Base-by-base conservation (phyloP, 1,139 yeast genomes). In the Meyerozyma elateridarum region DNA sequence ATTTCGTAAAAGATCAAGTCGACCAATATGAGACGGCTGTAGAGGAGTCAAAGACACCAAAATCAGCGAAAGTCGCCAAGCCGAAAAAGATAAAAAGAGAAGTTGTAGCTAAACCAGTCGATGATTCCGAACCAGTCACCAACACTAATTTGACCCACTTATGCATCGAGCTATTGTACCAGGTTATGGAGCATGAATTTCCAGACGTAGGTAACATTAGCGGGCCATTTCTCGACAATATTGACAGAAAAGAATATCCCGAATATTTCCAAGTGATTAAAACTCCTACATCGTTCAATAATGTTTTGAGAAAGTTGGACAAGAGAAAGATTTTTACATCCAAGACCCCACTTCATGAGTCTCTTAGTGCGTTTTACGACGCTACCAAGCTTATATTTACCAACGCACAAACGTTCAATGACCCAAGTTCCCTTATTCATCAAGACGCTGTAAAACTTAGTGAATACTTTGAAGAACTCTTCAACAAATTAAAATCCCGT, bases 341-440 rank as follows among this genome's bases (percentile, higher is more conserved):
- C 4, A 52, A 53, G 20, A 42, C 40, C 20, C 42, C 63, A 0
- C 35, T 58, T 5, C 37, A 68, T 31, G 64, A 67, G 2, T 69
- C 71, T 36, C 61, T 76, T 27, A 59, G 61, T 34, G 65, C 63
- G 27, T 73, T 78, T 42, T 52, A 68, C 38, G 65, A 63, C 15
- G 79, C 76, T 29, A 54, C 76, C 4, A 44, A 54, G 14, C 51
- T 75, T 31, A 71, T 79, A 8, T 78, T 79, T 49, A 49, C 63
- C 32, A 79, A 79, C 51, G 82, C 84, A 2, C 69, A 69, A 39
- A 56, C 70, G 4, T 79, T 73, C 48, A 79, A 77, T 49, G 76
- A 73, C 37, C 73, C 75, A 13, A 65, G 64, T 4, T 67, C 81
- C 15, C 59, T 72, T 22, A 74, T 78, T 30, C 69, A 70, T 44